phyloP scores from a whole-genome alignment of 192 early-diverging fungal species.

The Rhizophagus sp. region DNA sequence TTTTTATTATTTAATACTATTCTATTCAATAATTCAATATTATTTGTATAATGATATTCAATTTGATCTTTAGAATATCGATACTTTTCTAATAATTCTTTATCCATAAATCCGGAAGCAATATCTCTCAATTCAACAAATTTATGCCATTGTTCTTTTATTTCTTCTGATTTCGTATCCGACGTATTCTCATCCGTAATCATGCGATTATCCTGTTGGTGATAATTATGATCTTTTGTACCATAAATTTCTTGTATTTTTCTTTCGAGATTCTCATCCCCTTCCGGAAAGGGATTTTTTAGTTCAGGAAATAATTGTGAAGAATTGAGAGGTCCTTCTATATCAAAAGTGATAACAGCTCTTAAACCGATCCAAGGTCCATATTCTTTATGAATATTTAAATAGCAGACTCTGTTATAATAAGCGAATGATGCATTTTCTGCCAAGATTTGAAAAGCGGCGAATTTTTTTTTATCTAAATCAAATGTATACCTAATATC shows the following conservation, averaged over 20 bases:
- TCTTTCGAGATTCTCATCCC: not conserved
- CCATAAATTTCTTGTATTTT: slow-evolving; percentile 4
- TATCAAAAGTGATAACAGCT: slow-evolving; percentile 20
- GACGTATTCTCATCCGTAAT: not conserved
- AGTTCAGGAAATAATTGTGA: slow-evolving; percentile 11
- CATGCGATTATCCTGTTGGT: not conserved
- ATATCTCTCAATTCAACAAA: slow-evolving; percentile 18
- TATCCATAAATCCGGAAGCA: slow-evolving; percentile 1
- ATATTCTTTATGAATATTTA: slow-evolving; percentile 5
- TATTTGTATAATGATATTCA: slow-evolving; percentile 20
- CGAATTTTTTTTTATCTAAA: slow-evolving; percentile 1
- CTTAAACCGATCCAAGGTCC: slow-evolving; percentile 23
- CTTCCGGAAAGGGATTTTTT: slow-evolving; percentile 10
- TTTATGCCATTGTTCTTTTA: not conserved
- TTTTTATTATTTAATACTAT: too few species aligned
- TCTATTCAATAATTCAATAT: slow-evolving; percentile 31
- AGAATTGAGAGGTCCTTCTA: not conserved
- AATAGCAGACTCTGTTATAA: slow-evolving; percentile 8
- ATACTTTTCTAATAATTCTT: not conserved
- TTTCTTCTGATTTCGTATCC: not conserved
- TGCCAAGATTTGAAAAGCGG: slow-evolving; percentile 1
- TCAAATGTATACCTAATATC: slow-evolving; percentile 21
- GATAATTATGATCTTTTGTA: not conserved
- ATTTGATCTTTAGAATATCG: slow-evolving; percentile 14
- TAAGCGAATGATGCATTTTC: slow-evolving; percentile 7